Evolutionary conservation across 139 green algal species (phyloP).

Genomic region (Chlorella ohadii): DNA sequence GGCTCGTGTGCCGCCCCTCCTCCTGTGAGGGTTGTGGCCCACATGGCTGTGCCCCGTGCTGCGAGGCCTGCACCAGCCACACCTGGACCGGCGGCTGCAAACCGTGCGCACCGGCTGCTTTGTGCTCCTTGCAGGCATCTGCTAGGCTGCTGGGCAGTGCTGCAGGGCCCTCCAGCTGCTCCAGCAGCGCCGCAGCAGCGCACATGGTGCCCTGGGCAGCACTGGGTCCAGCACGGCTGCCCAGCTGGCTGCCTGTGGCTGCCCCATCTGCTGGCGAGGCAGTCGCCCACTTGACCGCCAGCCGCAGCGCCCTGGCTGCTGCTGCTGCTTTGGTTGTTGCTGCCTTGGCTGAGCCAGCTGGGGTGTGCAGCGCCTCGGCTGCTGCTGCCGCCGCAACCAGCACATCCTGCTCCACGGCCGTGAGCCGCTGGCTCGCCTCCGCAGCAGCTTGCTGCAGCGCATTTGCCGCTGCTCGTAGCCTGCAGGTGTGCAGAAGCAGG

Average conservation of each 20-base stretch:
- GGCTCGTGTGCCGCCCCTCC: not conserved
- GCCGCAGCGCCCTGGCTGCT: not conserved
- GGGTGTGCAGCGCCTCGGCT: no score
- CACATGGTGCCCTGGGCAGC: not conserved
- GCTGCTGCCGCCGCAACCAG: no score
- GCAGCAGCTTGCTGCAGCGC: not conserved
- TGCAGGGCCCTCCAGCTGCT: not conserved
- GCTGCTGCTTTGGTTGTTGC: not conserved
- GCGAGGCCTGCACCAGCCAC: not conserved
- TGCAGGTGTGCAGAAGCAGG: not conserved
- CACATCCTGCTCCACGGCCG: not conserved
- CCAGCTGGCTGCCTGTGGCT: not conserved
- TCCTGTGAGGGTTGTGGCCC: not conserved
- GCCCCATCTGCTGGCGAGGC: not conserved
- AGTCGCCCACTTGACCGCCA: not conserved
- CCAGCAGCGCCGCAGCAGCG: not conserved
- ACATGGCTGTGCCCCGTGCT: not conserved
- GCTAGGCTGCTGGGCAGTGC: no score
- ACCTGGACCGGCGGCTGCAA: not conserved
- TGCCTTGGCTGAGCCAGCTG: not conserved
- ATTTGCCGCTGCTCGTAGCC: not conserved
- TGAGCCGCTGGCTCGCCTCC: not conserved
- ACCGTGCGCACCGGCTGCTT: no score
- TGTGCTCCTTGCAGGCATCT: not conserved
- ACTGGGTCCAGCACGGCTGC: not conserved